phyloP scores from a whole-genome alignment of 106 monocot genomes.

The Dioscorea alata region DNA sequence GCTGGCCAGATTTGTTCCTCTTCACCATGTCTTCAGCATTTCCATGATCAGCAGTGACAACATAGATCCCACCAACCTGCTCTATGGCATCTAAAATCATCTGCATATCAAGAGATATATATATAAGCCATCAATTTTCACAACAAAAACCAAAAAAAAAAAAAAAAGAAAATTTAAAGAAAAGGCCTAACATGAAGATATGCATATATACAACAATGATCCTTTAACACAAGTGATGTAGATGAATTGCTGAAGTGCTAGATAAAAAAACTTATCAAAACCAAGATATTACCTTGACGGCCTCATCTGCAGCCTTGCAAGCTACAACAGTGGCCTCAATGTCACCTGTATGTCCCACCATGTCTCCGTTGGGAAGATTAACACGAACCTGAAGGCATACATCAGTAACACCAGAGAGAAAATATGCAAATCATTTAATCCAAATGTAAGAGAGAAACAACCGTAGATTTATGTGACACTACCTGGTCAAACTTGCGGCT shows the following conservation, averaged over 20 bases:
- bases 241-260: no score
- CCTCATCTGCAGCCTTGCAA: conserved; percentile 78
- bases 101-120: conserved; percentile 5
- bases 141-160: background rate
- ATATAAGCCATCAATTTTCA: background rate
- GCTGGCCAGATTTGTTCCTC: conserved; percentile 49
- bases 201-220: no score
- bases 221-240: no score
- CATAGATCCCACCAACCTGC: conserved; percentile 62
- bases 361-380: conserved; percentile 77
- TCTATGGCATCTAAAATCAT: conserved; percentile 61
- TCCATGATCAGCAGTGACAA: conserved; percentile 81
- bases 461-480: no score
- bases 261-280: background rate
- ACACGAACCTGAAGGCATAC: conserved; percentile 47
- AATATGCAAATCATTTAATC: background rate
- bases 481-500: conserved; percentile 88
- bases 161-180: no score
- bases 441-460: no score
- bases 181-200: background rate
- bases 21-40: conserved; percentile 81
- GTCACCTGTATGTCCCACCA: conserved; percentile 97
- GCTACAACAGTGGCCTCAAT: conserved; percentile 79
- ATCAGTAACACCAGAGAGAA: background rate
- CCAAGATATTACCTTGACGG: conserved; percentile 61